Base-by-base conservation (phyloP, 2,329 filamentous ascomycete species). In the Penicillium janthinellum region DNA sequence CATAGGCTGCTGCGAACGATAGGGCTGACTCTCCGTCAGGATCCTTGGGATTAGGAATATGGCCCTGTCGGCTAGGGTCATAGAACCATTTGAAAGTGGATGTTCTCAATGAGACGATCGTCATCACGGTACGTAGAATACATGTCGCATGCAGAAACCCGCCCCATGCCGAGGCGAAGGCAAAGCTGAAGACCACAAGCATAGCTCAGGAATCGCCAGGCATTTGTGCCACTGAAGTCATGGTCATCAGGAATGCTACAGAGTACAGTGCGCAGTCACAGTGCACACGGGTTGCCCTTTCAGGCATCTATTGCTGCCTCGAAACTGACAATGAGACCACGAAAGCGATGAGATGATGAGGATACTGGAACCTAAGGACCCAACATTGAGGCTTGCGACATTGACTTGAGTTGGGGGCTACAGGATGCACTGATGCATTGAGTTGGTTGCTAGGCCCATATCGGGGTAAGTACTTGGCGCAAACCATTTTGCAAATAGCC, bases 171-270 rank as follows among this genome's bases (percentile, higher is more conserved):
- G 45, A 49, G 8, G 11, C 31, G 22, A 35, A 20, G 45, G n/a
- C 45, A 20, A 35, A 49, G n/a, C 6, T 12, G 28, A n/a, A 35
- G n/a, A 31, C 28, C 1, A 49, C 22, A 22, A 52, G 35, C 54
- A 59, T 61, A 54, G 57, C 37, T 47, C 25, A 48, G 47, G 48
- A 34, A 31, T n/a, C 45, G 35, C 37, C 42, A 25, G 35, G 22
- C 15, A 49, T 34, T 51, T 51, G 6, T 4, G 20, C 41, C 25
- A 45, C 38, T 45, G 11, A 17, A 34, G 8, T 44, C 52, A 35
- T 47, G 52, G 51, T 63, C 55, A 60, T 63, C 41, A 20, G 56
- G 54, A 62, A 63, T 60, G 63, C 22, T 50, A 11, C 45, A 17
- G 25, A 41, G 25, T 25, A 25, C 25, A 25, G 5, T 12, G 14